These are phyloP conservation scores for Fusarium humuli DNA, from an alignment of 2,329 filamentous ascomycete species.

Conservation along the genomic window DNA sequence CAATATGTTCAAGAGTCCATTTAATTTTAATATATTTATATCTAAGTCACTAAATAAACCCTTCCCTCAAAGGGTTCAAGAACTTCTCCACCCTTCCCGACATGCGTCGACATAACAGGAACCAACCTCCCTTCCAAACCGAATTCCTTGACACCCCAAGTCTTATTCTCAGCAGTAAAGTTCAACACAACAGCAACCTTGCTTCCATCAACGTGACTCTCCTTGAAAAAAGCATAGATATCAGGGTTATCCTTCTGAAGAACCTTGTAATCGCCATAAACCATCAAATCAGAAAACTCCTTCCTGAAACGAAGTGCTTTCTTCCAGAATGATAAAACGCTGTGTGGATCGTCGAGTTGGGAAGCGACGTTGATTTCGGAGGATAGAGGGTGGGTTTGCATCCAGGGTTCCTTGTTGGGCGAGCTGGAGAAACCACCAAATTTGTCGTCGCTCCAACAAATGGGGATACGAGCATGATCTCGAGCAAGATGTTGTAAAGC, in stretches of 20 bases:
- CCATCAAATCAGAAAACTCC: constrained; percentile 49
- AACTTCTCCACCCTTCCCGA: constrained; percentile 26
- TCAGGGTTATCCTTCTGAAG: constrained; percentile 43
- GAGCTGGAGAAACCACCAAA: constrained; percentile 51
- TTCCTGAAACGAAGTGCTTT: constrained; percentile 47
- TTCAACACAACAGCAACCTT: constrained; percentile 50
- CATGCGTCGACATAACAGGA: constrained; percentile 47
- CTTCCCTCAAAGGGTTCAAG: constrained; percentile 50
- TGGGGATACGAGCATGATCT: constrained; percentile 74
- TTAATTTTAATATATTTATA: rapidly evolving
- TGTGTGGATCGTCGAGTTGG: constrained; percentile 58
- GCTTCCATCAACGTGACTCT: constrained; percentile 38
- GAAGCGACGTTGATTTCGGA: constrained; percentile 65
- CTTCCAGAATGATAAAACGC: constrained; percentile 52
- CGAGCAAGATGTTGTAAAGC: constrained; percentile 55
- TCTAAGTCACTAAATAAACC: constrained; percentile 44
- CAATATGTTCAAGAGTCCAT: no score
- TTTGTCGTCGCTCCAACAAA: constrained; percentile 67
- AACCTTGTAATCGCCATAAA: constrained; percentile 51
- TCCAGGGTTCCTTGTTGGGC: constrained; percentile 49
- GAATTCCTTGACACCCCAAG: constrained; percentile 42
- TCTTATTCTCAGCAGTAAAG: constrained; percentile 49
- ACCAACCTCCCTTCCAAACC: constrained; percentile 32
- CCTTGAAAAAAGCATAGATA: constrained; percentile 49
- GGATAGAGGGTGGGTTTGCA: constrained; percentile 50